phyloP scores from a whole-genome alignment of 140 eudicot species.

The Flaveria floridana region DNA sequence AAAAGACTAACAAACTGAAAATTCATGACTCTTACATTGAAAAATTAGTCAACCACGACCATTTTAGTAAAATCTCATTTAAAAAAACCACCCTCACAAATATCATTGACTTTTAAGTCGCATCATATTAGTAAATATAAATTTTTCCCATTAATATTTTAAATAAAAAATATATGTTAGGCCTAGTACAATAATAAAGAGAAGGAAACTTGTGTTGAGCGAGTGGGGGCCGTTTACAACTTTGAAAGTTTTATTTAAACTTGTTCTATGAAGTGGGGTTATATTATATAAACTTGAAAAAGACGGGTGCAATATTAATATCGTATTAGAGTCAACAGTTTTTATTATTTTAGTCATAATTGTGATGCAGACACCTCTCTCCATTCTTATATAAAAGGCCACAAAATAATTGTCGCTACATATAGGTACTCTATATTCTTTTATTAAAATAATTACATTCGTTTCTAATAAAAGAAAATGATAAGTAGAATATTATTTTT shows the following conservation, averaged over 20 bases:
- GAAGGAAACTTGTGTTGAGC: constrained; percentile 22
- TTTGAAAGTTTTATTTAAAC: constrained; percentile 2
- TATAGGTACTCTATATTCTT: constrained; percentile 1
- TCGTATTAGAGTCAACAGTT: constrained; percentile 24
- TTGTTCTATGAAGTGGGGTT: constrained; percentile 31
- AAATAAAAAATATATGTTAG: not conserved
- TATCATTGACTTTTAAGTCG: not conserved
- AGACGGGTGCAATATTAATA: constrained; percentile 27
- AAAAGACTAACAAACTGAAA: too few species aligned
- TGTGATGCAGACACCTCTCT: constrained; percentile 28
- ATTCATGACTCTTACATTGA: too few species aligned
- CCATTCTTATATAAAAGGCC: constrained; percentile 19
- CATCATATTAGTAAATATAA: not conserved
- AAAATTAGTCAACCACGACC: too few species aligned
- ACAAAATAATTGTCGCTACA: constrained; percentile 9
- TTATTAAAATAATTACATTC: not conserved
- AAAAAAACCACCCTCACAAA: not conserved
- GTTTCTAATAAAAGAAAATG: not conserved
- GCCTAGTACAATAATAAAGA: constrained; percentile 18
- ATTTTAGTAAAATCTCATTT: too few species aligned
- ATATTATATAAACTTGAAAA: constrained; percentile 21
- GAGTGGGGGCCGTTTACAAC: constrained; percentile 29
- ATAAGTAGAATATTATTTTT: not conserved
- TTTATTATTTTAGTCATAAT: constrained; percentile 26
- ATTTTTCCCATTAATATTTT: not conserved